Conservation (phyloP, 1,284 basidiomycete genomes). For the Puccinia triticina region DNA sequence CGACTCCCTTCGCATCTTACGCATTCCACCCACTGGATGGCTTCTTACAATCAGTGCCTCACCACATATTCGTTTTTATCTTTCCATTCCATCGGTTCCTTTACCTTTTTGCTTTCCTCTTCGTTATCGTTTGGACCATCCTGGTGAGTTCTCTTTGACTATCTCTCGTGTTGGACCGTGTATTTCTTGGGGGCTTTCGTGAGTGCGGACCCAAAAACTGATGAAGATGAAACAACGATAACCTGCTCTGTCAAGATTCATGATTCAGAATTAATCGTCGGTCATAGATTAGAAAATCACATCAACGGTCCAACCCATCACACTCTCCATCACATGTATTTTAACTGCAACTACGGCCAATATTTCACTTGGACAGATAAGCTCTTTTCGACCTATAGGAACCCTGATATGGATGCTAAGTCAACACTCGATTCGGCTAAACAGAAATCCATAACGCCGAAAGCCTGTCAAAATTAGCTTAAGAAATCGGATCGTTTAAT, state of each 20-base stretch:
- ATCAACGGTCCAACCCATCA: conserved; percentile 99
- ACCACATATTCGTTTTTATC: conserved; percentile 87
- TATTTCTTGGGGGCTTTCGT: neutral
- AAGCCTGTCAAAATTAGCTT: neutral
- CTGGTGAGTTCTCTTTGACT: conserved; percentile 64
- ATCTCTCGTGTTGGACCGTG: neutral
- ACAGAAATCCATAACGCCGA: neutral
- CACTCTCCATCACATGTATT: conserved; percentile 92
- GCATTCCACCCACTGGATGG: conserved; percentile 98
- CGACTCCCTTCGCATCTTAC: conserved; percentile 93
- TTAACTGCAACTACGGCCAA: conserved; percentile 87
- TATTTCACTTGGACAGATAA: conserved; percentile 97
- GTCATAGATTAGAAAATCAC: conserved; percentile 81
- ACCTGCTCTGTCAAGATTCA: conserved; percentile 71
- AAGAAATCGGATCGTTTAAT: neutral
- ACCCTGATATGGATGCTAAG: conserved; percentile 65
- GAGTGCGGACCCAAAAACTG: neutral
- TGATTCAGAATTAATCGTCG: conserved; percentile 99
- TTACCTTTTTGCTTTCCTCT: conserved; percentile 80
- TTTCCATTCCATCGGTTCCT: conserved; percentile 85
- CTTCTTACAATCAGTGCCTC: conserved; percentile 88
- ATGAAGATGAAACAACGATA: neutral
- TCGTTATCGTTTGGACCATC: conserved; percentile 90
- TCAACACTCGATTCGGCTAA: conserved; percentile 2
- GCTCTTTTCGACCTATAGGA: conserved; percentile 79